Percentiles rank a stretch among this genome's conserved stretches.
Evolutionary conservation across 2,329 filamentous ascomycete species (phyloP).

Genomic region (Botryotinia narcissicola): DNA sequence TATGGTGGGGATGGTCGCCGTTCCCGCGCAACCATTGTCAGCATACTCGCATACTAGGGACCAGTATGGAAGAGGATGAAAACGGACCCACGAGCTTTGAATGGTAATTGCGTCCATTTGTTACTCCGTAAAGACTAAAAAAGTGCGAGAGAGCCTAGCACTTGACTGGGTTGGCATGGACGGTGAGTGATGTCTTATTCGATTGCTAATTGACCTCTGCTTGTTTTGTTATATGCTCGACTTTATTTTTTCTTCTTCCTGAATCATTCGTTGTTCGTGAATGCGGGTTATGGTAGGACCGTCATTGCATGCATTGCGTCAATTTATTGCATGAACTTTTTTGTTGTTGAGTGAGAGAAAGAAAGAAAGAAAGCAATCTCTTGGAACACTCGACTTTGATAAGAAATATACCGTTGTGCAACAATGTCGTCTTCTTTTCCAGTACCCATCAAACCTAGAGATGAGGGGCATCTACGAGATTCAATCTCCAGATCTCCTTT

Average conservation of each 20-base stretch:
- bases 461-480: slow-evolving; percentile 20
- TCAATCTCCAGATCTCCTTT: slow-evolving; percentile 39
- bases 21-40: not conserved
- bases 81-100: not conserved
- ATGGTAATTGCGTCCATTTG: not conserved
- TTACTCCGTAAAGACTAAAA: not conserved
- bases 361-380: not conserved
- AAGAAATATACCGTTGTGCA: not conserved
- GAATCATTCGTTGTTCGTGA: not conserved
- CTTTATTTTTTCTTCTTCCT: not conserved
- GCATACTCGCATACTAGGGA: not conserved
- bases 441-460: slow-evolving; percentile 27
- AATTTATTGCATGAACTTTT: not conserved
- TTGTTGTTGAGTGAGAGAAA: not conserved
- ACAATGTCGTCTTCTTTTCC: slow-evolving; percentile 36
- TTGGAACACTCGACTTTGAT: not conserved
- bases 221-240: not conserved
- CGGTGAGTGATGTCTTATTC: not conserved
- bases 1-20: not conserved
- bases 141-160: not conserved
- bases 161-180: not conserved
- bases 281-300: not conserved
- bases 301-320: not conserved
- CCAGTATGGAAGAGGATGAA: not conserved
- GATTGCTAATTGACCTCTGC: not conserved